Base-by-base conservation (phyloP, 179 eudicot species). In the Beta macrorhiza region DNA sequence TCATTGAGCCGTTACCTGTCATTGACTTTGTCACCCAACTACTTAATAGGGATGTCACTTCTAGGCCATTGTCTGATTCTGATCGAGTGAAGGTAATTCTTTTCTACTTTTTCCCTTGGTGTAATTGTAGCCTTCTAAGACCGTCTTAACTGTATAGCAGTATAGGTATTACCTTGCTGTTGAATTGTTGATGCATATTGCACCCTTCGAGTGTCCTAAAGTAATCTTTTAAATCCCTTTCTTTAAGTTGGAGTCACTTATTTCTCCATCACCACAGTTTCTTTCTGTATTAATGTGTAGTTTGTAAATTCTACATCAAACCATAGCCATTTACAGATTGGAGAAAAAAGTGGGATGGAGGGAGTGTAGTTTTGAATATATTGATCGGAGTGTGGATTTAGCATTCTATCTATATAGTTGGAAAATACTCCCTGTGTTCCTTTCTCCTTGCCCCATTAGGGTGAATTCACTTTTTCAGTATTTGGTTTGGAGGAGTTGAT, bases 1-100 rank as follows among this genome's bases (percentile, higher is more conserved):
- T 96, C 85, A 90, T 94, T 63, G 97, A 96, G 89, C 95, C 99
- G 67, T 80, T 96, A 63, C 97, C 92, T 44, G 99, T 96, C 56
- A 91, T 92, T 70, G 97, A 96, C 11, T 94, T 96, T 83, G 97
- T 94, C 59, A 42, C 84, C 29, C 93, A 89, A 78, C 90, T 92
- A 68, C 91, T 94, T 71, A 90, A 83, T 73, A 83, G 89, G 87
- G 97, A 92, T 68, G 87, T 92, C 47, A 85, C 92, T 8, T 71
- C 97, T 5, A 91, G 98, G 77, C 93, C 98, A 19, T 78, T 96
- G 74, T 89, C 97, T 77, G 99, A 96, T 91, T 89, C 97, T 82
- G 98, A 96, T 78, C 84, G 99, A 32, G 94, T 96, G 47, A 94
- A 94, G 97, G 99, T 92, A 65, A 67, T 72, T 11, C 19, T 25